Percentiles rank a stretch among this genome's conserved stretches.
Evolutionary conservation across 1,284 basidiomycete genomes (phyloP).

Genomic region (Phlebopus sp.): DNA sequence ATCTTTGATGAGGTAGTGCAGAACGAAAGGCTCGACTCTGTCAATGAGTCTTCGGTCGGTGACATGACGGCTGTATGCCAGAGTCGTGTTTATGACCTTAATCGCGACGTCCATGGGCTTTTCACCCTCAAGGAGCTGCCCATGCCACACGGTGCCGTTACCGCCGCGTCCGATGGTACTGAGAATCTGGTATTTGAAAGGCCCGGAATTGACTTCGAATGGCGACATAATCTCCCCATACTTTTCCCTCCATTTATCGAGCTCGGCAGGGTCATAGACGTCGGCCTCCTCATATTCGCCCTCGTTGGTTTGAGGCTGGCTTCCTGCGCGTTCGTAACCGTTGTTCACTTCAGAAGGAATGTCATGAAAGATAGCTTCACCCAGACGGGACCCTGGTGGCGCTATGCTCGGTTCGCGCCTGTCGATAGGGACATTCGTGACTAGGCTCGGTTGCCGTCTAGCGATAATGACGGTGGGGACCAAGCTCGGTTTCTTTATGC

Average conservation of each 20-base stretch:
- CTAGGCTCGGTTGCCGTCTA: neutral
- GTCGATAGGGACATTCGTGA: neutral
- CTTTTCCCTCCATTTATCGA: neutral
- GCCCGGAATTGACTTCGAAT: neutral
- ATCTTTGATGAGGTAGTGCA: neutral
- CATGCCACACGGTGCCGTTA: constrained; percentile 12
- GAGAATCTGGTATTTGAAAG: constrained; percentile 1
- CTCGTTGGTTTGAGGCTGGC: neutral
- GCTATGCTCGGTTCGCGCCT: neutral
- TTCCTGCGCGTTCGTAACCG: neutral
- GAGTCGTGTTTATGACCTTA: constrained; percentile 9
- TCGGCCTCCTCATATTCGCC: neutral
- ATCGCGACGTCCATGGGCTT: constrained; percentile 10
- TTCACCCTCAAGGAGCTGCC: constrained; percentile 1
- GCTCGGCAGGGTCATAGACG: neutral
- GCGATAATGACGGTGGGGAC: neutral
- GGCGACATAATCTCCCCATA: neutral
- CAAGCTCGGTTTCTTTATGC: neutral
- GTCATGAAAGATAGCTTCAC: neutral
- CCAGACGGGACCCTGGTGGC: neutral
- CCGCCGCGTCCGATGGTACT: constrained; percentile 8
- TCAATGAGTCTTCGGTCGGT: neutral
- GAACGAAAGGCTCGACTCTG: neutral
- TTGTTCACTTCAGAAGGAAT: neutral
- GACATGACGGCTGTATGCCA: constrained; percentile 3